Conservation (phyloP, 2,329 filamentous ascomycete genomes). For the Xylariales sp. region DNA sequence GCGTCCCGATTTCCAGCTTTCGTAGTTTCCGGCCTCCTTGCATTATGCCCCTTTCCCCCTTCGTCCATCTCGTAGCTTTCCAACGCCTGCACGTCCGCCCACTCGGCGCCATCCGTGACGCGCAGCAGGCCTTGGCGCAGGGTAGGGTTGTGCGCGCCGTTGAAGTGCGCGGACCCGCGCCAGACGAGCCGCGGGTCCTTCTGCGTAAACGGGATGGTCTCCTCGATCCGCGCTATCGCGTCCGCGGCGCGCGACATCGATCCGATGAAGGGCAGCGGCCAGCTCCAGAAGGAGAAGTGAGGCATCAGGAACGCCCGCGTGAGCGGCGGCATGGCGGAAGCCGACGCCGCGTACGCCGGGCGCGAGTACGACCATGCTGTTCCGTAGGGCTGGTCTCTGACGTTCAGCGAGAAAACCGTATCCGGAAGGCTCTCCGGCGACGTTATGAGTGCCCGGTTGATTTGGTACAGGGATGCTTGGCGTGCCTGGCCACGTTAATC, state of each 20-base stretch:
- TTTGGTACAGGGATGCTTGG: constrained; percentile 33
- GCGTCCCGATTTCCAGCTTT: background rate
- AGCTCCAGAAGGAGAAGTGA: constrained; percentile 31
- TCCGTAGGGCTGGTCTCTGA: constrained; percentile 33
- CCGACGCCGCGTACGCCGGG: constrained; percentile 20
- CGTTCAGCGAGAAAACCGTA: constrained; percentile 30
- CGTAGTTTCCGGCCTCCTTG: background rate
- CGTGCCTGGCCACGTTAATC: constrained; percentile 10
- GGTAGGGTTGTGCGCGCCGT: constrained; percentile 19
- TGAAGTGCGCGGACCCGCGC: constrained; percentile 26
- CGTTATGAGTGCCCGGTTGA: constrained; percentile 30
- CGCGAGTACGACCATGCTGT: constrained; percentile 27
- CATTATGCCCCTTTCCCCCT: background rate
- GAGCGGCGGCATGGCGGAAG: constrained; percentile 20
- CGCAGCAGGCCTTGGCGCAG: constrained; percentile 22
- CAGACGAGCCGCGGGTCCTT: constrained; percentile 30
- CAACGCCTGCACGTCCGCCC: constrained; percentile 29
- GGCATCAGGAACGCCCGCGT: constrained; percentile 29
- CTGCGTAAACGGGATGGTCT: background rate
- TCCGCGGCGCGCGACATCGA: constrained; percentile 20
- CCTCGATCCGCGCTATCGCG: constrained; percentile 21
- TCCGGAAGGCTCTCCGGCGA: constrained; percentile 17
- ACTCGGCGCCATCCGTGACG: constrained; percentile 4
- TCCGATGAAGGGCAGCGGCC: constrained; percentile 25
- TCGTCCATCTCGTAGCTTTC: constrained; percentile 20